phyloP scores from a whole-genome alignment of 2,329 filamentous ascomycete species.

The Pestalotiopsis sp. region DNA sequence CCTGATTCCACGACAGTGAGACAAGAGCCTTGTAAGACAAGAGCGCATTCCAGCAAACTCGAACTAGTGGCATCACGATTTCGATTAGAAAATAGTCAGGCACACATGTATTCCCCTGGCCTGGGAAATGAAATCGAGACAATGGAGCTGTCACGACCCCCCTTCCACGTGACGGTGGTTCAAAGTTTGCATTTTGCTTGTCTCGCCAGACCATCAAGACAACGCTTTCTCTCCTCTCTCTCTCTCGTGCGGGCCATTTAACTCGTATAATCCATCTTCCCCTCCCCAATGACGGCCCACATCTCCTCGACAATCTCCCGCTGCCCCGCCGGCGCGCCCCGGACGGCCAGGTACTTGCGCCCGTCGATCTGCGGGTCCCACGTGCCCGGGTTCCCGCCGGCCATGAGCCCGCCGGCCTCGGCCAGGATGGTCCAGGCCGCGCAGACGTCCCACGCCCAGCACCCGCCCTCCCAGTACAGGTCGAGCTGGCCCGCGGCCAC shows the following conservation, averaged over 20 bases:
- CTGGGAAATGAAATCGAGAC: not conserved
- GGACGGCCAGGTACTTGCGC: constrained; percentile 64
- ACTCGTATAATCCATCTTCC: constrained; percentile 50
- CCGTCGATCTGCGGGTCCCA: constrained; percentile 67
- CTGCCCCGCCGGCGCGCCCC: constrained; percentile 62
- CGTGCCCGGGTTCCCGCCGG: constrained; percentile 71
- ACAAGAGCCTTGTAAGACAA: no score
- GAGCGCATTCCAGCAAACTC: not conserved
- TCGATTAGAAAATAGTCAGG: not conserved
- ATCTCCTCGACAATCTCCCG: constrained; percentile 66
- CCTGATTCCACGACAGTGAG: no score
- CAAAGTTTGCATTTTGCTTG: not conserved
- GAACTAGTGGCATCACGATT: not conserved
- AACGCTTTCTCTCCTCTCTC: no score
- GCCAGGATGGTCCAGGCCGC: constrained; percentile 77
- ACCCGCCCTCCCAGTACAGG: constrained; percentile 81
- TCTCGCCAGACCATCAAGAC: no score
- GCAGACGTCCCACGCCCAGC: constrained; percentile 85
- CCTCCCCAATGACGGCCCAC: constrained; percentile 61
- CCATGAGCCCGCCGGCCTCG: constrained; percentile 76
- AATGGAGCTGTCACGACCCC: not conserved
- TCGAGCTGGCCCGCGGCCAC: constrained; percentile 74
- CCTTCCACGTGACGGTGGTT: not conserved
- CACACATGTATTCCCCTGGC: not conserved
- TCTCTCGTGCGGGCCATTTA: constrained; percentile 1